Conservation (phyloP, 306 rosid genomes). For the Malus sieversii region DNA sequence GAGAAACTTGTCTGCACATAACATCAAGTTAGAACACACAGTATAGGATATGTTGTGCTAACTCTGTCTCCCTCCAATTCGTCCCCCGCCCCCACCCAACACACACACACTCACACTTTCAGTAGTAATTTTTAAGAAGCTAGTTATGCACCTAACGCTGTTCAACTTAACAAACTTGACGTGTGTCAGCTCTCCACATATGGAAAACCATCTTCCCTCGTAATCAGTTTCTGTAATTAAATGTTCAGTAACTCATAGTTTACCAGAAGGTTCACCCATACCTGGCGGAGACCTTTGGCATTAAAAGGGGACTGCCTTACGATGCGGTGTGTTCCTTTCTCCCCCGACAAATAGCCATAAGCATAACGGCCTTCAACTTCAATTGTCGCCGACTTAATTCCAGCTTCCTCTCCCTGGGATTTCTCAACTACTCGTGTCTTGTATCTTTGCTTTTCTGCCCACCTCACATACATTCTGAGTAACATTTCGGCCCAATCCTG, state of each 20-base stretch:
- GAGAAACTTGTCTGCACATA: slow-evolving; percentile 83
- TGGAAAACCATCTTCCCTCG: not conserved
- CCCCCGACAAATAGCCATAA: slow-evolving; percentile 92
- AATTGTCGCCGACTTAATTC: slow-evolving; percentile 86
- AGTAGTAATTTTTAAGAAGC: not conserved
- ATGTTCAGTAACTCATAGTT: not conserved
- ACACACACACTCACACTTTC: not conserved
- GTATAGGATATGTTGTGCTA: not conserved
- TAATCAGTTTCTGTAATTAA: not conserved
- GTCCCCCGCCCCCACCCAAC: not conserved
- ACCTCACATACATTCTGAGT: slow-evolving; percentile 90
- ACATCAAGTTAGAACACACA: not conserved
- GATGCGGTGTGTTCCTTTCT: slow-evolving; percentile 92
- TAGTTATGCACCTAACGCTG: not conserved
- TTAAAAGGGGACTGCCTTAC: slow-evolving; percentile 94
- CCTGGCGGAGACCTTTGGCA: slow-evolving; percentile 97
- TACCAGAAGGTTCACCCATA: slow-evolving; percentile 19
- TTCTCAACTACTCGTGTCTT: slow-evolving; percentile 85
- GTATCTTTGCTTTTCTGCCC: slow-evolving; percentile 92
- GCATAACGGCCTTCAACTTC: slow-evolving; percentile 97
- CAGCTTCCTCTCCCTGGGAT: slow-evolving; percentile 94
- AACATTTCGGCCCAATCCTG: slow-evolving; percentile 99
- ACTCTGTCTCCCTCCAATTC: not conserved
- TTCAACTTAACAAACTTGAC: not conserved
- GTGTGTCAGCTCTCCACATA: not conserved